A percentile compares a stretch with the other conserved stretches of the same genome.
Conservation (phyloP, 2,329 filamentous ascomycete species). For the Ophiostoma piceae region DNA sequence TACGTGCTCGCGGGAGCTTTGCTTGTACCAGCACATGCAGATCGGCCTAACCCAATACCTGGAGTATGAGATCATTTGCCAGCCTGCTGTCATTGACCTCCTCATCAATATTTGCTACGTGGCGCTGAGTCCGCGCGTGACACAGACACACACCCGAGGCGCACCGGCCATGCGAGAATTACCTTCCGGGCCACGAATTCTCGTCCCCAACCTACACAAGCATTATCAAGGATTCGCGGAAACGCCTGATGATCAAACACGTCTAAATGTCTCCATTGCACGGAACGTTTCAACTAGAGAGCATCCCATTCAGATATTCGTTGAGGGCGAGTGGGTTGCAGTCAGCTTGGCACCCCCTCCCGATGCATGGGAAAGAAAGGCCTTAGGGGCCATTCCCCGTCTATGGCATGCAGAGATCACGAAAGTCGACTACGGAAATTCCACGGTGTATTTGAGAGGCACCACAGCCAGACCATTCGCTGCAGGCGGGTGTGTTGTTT, state of each 20-base stretch:
- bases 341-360: background rate
- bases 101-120: slow-evolving; percentile 75
- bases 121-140: slow-evolving; percentile 37
- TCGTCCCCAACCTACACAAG: background rate
- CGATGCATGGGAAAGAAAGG: no score
- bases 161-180: slow-evolving; percentile 3
- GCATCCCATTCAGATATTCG: background rate
- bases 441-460: background rate
- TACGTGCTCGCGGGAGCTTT: slow-evolving; percentile 70
- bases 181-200: slow-evolving; percentile 5
- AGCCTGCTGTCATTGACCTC: slow-evolving; percentile 79
- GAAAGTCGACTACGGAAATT: background rate
- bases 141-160: background rate
- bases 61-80: slow-evolving; percentile 74
- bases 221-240: background rate
- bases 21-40: slow-evolving; percentile 81
- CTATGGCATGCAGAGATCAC: background rate
- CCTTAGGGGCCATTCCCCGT: no score
- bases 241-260: no score
- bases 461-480: no score
- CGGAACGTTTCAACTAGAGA: background rate
- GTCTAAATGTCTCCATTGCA: background rate
- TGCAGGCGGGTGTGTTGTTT: background rate
- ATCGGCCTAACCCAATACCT: slow-evolving; percentile 81
- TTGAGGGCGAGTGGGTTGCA: background rate